Evolutionary conservation across 75 land plant species (phyloP), one percentile per base, ranked within the genome.

Genomic region (Sequoiadendron giganteum): DNA sequence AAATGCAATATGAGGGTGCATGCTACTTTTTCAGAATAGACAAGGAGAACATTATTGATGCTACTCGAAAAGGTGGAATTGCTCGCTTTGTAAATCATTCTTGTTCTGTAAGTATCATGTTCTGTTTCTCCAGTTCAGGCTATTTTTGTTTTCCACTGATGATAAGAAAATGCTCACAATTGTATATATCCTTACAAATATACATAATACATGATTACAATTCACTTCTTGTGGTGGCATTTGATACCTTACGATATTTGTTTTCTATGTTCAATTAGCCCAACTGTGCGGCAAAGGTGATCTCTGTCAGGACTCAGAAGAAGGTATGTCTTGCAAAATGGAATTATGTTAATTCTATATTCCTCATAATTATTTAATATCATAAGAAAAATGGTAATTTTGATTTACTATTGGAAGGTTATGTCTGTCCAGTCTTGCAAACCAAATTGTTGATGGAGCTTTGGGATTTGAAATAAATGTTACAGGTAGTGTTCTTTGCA

Each of bases 31-130:
- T 96, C 88, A 88, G 97, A 87, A 94, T 96, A 76, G 97, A 96
- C 88, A 91, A 93, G 82, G 96, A 96, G 72, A 93, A 92, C 52
- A 96, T 96, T 19, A 94, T 96, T 87, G 97, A 96, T 95, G 97
- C 97, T 45, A 96, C 97, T 54, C 90, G 93, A 55, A 96, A 92
- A 88, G 97, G 97, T 48, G 97, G 97, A 38, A 95, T 96, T 88
- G 97, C 97, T 73, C 95, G 97, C 19, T 96, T 95, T 95, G 97
- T 95, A 38, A 96, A 96, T 49, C 97, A 96, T 89, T 96, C 97
- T 49, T 96, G 97, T 89, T 90, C 89, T 93, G 96, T 96, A 89
- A 91, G 90, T 68, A 70, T 47, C 10, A 7, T 10, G 76, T 72
- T n/a, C 5, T 72, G 13, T 72, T 30, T 72, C 42, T 30, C 6